Conservation (phyloP, 2,329 filamentous ascomycete genomes). For the Alternaria angustiovoidea region DNA sequence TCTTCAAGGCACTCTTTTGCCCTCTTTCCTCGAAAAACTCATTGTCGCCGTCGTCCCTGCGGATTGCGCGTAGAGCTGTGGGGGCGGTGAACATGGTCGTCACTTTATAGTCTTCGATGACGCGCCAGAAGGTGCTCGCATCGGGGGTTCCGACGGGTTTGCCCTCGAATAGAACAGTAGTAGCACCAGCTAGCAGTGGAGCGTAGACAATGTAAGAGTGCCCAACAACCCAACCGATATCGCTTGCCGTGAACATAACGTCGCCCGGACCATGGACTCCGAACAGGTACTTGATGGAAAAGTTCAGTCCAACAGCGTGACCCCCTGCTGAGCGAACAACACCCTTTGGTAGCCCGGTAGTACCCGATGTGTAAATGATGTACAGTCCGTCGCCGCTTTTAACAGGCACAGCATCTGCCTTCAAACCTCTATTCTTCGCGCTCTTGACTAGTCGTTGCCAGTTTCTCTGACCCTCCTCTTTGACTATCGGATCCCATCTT, state of each 20-base stretch:
- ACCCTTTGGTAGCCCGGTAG: constrained; percentile 83
- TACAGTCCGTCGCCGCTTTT: constrained; percentile 83
- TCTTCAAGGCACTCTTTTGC: constrained; percentile 72
- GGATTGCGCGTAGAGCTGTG: constrained; percentile 85
- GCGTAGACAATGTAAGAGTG: constrained; percentile 82
- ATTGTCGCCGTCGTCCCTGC: constrained; percentile 83
- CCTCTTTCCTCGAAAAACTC: constrained; percentile 70
- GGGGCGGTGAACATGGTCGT: constrained; percentile 83
- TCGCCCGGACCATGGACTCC: constrained; percentile 84
- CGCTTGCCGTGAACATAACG: constrained; percentile 80
- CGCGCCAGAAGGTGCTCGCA: constrained; percentile 86
- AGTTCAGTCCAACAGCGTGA: constrained; percentile 83
- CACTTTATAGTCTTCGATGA: constrained; percentile 84
- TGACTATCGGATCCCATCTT: constrained; percentile 74
- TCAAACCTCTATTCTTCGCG: constrained; percentile 71
- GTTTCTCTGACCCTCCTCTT: constrained; percentile 73
- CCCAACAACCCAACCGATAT: constrained; percentile 93
- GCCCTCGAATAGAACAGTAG: constrained; percentile 91
- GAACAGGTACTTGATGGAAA: constrained; percentile 85
- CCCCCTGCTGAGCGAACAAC: constrained; percentile 84
- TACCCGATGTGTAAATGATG: constrained; percentile 87
- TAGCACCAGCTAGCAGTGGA: constrained; percentile 82
- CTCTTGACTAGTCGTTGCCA: constrained; percentile 82
- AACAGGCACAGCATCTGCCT: constrained; percentile 78
- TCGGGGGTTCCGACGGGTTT: constrained; percentile 91